Evolutionary conservation across 116 monocot genomes (phyloP).

Genomic region (Posidonia oceanica): DNA sequence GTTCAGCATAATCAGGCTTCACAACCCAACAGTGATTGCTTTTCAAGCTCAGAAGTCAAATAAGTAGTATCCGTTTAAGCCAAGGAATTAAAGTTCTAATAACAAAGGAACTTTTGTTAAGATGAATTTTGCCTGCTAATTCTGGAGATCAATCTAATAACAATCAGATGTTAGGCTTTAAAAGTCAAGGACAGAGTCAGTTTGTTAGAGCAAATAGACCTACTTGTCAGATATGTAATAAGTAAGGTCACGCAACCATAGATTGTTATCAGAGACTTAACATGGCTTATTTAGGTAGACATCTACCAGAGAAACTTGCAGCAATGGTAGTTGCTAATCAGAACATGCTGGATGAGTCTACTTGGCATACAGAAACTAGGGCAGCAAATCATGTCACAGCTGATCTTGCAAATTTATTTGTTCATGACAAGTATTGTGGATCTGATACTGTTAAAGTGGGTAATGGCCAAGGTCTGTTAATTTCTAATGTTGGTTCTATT

Average conservation of each 20-base stretch:
- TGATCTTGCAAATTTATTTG: not conserved
- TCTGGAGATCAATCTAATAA: too few relatives aligned
- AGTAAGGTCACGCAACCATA: not conserved
- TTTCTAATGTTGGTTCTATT: not conserved
- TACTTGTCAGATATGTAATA: not conserved
- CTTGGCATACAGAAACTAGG: not conserved
- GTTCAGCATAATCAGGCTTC: too few relatives aligned
- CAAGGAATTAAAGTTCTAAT: too few relatives aligned
- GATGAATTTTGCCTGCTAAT: too few relatives aligned
- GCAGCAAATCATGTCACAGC: not conserved
- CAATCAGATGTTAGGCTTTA: too few relatives aligned
- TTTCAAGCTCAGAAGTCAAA: too few relatives aligned
- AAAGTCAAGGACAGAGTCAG: too few relatives aligned
- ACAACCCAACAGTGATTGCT: too few relatives aligned
- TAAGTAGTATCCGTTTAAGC: too few relatives aligned
- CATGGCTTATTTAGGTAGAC: not conserved
- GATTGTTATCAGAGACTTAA: not conserved
- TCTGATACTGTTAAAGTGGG: not conserved
- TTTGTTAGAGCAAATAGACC: not conserved
- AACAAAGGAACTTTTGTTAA: too few relatives aligned
- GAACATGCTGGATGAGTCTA: not conserved
- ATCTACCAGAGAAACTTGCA: not conserved
- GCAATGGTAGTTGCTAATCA: not conserved
- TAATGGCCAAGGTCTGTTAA: not conserved
- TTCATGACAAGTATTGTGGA: not conserved